phyloP scores from a whole-genome alignment of 345 rosid genomes.

The Acer saccharum region DNA sequence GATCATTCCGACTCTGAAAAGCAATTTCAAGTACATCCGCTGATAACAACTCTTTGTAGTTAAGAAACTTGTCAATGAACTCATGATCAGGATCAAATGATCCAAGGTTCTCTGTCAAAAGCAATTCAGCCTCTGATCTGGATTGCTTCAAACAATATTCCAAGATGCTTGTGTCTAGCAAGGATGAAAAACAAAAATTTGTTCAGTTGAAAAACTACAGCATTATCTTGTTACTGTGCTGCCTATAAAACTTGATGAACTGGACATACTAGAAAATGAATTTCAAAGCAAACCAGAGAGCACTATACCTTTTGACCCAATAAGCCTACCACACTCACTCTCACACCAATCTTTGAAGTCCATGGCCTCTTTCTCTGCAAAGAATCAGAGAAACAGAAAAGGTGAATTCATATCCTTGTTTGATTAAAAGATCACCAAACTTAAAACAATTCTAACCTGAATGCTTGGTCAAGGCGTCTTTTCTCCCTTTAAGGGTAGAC shows the following conservation, averaged over 20 bases:
- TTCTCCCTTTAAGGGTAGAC: conserved; percentile 58
- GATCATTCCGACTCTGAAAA: conserved; percentile 57
- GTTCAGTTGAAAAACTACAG: conserved; percentile 1
- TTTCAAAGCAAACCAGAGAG: not conserved
- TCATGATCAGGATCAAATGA: conserved; percentile 67
- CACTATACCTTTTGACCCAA: conserved; percentile 76
- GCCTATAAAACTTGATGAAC: not conserved
- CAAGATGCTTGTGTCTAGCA: conserved; percentile 81
- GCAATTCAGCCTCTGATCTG: conserved; percentile 85
- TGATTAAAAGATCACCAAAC: not conserved
- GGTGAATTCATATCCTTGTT: not conserved
- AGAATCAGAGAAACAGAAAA: conserved; percentile 16
- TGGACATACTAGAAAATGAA: conserved; percentile 2
- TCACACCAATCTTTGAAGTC: conserved; percentile 96
- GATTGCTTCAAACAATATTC: conserved; percentile 92
- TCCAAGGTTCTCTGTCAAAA: conserved; percentile 75
- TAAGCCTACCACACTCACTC: conserved; percentile 80
- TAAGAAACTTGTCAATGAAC: conserved; percentile 91
- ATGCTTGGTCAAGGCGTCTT: conserved; percentile 55
- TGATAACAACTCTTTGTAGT: conserved; percentile 82
- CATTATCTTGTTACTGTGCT: not conserved
- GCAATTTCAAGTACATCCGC: conserved; percentile 91
- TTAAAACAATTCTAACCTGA: conserved; percentile 51
- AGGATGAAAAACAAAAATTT: not conserved
- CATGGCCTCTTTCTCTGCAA: conserved; percentile 70